Base-by-base conservation (phyloP, 108 stramenopile genomes). In the Stephanodiscus triporus region DNA sequence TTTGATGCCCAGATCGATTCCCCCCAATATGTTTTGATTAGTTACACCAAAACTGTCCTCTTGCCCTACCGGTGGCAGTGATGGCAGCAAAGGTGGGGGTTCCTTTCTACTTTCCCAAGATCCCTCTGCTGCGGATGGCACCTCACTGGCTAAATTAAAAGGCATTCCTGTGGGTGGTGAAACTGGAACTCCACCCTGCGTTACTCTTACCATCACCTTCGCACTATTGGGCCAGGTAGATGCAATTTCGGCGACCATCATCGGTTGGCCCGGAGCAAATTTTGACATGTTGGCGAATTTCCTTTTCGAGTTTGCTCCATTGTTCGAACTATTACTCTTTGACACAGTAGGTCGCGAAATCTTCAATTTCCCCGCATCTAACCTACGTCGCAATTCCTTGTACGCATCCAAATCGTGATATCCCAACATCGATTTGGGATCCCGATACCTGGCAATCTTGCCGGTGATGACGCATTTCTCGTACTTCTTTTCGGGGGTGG, bases 391-490 rank as follows among this genome's bases (percentile, higher is more conserved):
- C 54, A 95, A 67, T 56, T 95, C 94, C 54, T 83, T 82, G 59
- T 88, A 95, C 3, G 91, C 89, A 11, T 78, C 81, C 26, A 84
- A 7, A 84, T 93, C 86, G 62, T 73, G 74, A 70, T 93, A 95
- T 13, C 81, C 81, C 38, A 78, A 23, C 49, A 73, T 76, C 9
- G 95, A 90, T 63, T 84, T 74, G 10, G 92, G 92, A 68, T 93
- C 92, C 63, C 71, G 68, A 68, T 95, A 95, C 47, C 78, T 64
- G 23, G 91, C 95, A 37, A 67, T 71, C 72, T 88, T 88, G 27
- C 95, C 95, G 22, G 95, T 91, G 65, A 95, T 85, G 50, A 84
- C 84, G 60, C 95, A 95, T 75, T 69, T 78, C 66, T 40, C 51
- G 49, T 59, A n/a, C 20, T 23, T 30, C 45, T 60, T 57, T 66